A percentile compares a stretch with the other conserved stretches of the same genome.
phyloP scores from a whole-genome alignment of 495 filamentous ascomycete genomes.

The Astrothelium macrocarpum region DNA sequence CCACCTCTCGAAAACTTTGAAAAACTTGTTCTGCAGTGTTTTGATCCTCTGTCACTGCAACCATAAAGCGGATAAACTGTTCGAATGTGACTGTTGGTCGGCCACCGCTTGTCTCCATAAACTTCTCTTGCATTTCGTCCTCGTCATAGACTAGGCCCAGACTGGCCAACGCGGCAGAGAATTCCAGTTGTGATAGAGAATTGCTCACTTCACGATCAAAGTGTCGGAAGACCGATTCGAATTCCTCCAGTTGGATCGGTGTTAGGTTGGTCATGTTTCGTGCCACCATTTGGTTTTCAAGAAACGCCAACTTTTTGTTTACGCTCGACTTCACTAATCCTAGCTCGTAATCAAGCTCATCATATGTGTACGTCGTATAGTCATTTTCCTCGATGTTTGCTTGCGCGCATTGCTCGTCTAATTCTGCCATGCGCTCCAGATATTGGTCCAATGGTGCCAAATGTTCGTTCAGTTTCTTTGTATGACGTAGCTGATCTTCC shows the following conservation, averaged over 20 bases:
- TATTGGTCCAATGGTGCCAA: slow-evolving; percentile 81
- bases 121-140: slow-evolving; percentile 91
- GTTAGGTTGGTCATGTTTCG: slow-evolving; percentile 98
- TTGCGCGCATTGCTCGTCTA: slow-evolving; percentile 83
- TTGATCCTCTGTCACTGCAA: slow-evolving; percentile 95
- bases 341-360: slow-evolving; percentile 90
- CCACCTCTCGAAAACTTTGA: slow-evolving; percentile 92
- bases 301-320: slow-evolving; percentile 86
- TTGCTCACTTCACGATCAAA: slow-evolving; percentile 93
- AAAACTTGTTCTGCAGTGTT: slow-evolving; percentile 97
- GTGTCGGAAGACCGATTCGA: slow-evolving; percentile 93
- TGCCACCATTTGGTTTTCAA: slow-evolving; percentile 95
- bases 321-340: slow-evolving; percentile 83
- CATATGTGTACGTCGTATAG: slow-evolving; percentile 94
- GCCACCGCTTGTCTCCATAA: slow-evolving; percentile 65
- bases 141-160: slow-evolving; percentile 91
- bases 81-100: slow-evolving; percentile 81
- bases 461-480: slow-evolving; percentile 66
- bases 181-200: slow-evolving; percentile 86
- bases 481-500: slow-evolving; percentile 83
- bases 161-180: slow-evolving; percentile 86
- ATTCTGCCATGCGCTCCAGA: slow-evolving; percentile 66
- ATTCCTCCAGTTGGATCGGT: slow-evolving; percentile 95
- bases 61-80: slow-evolving; percentile 99
- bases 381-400: slow-evolving; percentile 99